Base-by-base conservation (phyloP, 2,329 filamentous ascomycete species). In the Nemania abortiva region DNA sequence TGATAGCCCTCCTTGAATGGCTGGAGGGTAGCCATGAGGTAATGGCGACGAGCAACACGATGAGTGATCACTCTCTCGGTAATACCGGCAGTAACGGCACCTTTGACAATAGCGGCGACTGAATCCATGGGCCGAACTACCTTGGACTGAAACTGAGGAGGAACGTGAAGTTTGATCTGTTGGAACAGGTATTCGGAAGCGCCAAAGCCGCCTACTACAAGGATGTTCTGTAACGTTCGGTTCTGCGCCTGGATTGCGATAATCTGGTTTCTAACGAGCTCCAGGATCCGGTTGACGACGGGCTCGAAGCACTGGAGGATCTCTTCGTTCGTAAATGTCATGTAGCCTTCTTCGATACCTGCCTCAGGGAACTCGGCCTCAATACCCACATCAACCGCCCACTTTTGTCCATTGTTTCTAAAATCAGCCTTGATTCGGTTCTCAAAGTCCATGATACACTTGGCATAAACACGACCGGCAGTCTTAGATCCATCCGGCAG, bases 391-490 rank as follows among this genome's bases (percentile, higher is more conserved):
- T 99, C 96, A 22, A 98, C 95, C 53, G 96, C 96, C 96, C 96
- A 98, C 82, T 98, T 98, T 82, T 98, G 95, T 58, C 95, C 95
- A 81, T 98, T 98, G 85, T 98, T 98, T 73, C 96, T 90, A 91
- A 99, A 99, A 82, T 98, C 96, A 58, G 96, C 96, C 87, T 99
- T 99, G 88, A 99, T 98, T 81, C 96, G 88, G 88, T 98, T 98
- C 85, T 99, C 96, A 77, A 99, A 99, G 83, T 99, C 96, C 95
- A 98, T 98, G 82, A 99, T 98, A 81, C 95, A 98, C 85, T 98
- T 98, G 74, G 95, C 95, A 81, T 98, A 98, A 63, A 99, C 96
- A 82, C 95, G 94, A 52, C 95, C 95, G n/a, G 96, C 95, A 2
- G 94, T 98, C 84, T 95, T 97, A 75, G 95, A 98, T 55, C 95